Percentiles rank a stretch among this genome's conserved stretches.
These are phyloP conservation scores for Cercospora janseana DNA, from an alignment of 2,329 filamentous ascomycete genomes.

Conservation along the genomic window DNA sequence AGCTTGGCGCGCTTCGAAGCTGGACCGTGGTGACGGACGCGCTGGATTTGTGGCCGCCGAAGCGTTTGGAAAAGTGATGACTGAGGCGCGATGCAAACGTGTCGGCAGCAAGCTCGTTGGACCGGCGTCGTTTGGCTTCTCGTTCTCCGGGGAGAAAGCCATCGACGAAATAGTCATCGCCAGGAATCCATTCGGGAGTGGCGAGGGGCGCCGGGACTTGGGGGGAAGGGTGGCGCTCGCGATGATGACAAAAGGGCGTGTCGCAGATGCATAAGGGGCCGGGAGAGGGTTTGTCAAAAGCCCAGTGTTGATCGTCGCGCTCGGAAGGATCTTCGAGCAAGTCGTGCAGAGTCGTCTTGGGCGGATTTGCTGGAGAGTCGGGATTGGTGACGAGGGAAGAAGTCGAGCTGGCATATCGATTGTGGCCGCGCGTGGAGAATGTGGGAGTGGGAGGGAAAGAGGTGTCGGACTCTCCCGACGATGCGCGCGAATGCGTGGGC, in stretches of 20 bases:
- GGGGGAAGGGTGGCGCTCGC: conserved; percentile 25
- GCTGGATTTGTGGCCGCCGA: conserved; percentile 50
- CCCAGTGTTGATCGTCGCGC: conserved; percentile 55
- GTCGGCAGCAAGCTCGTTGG: conserved; percentile 59
- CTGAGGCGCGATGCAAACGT: conserved; percentile 65
- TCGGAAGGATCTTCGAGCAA: conserved; percentile 81
- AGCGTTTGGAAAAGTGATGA: conserved; percentile 48
- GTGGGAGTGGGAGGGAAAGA: conserved; percentile 70
- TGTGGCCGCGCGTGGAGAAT: conserved; percentile 62
- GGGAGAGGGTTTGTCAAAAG: conserved; percentile 38
- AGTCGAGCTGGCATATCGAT: conserved; percentile 68
- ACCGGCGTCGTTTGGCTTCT: conserved; percentile 56
- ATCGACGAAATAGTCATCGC: conserved; percentile 60
- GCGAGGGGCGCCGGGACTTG: conserved; percentile 6
- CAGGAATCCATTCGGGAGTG: conserved; percentile 34
- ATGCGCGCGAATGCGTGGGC: conserved; percentile 38
- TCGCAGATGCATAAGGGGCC: conserved; percentile 68
- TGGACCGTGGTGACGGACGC: conserved; percentile 28
- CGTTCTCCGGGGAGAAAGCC: conserved; percentile 54
- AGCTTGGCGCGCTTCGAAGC: conserved; percentile 38
- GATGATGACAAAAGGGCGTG: conserved; percentile 58
- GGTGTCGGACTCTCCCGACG: conserved; percentile 56
- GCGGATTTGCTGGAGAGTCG: conserved; percentile 54
- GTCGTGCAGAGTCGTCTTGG: conserved; percentile 67
- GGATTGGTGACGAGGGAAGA: conserved; percentile 71